These are phyloP conservation scores for Lachancea fermentati DNA, from an alignment of 805 yeast species.

Conservation along the genomic window DNA sequence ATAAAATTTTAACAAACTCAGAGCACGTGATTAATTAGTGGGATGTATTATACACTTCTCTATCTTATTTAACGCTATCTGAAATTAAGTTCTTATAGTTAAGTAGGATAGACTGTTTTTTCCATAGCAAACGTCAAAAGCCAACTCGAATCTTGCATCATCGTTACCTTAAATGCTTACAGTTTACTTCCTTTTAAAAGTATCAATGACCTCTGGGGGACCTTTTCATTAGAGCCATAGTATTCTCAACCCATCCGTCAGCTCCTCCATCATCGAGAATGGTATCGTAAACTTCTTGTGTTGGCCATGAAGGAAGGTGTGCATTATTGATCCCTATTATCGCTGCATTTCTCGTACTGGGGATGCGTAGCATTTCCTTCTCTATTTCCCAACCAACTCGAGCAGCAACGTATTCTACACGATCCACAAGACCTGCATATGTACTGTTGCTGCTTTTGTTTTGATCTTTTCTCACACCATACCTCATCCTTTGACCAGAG, in stretches of 20 bases:
- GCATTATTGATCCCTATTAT: slow-evolving; percentile 58
- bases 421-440: slow-evolving; percentile 82
- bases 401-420: slow-evolving; percentile 63
- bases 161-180: no score
- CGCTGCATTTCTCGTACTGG: slow-evolving; percentile 92
- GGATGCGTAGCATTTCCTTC: slow-evolving; percentile 84
- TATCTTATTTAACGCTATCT: no score
- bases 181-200: no score
- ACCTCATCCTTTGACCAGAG: slow-evolving; percentile 69
- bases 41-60: no score
- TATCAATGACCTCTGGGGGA: slow-evolving; percentile 68
- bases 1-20: no score
- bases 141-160: no score
- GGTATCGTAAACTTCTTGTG: slow-evolving; percentile 48
- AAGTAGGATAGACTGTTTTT: no score
- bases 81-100: no score
- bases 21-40: no score
- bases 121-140: no score
- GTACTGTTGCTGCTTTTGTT: slow-evolving; percentile 43
- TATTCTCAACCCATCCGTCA: slow-evolving; percentile 81
- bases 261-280: slow-evolving; percentile 81
- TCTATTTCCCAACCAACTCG: slow-evolving; percentile 79
- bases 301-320: slow-evolving; percentile 25
- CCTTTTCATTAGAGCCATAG: slow-evolving; percentile 63
- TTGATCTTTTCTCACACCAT: slow-evolving; percentile 38